These are phyloP conservation scores for Funneliformis caledonium DNA, from an alignment of 371 early-diverging fungal genomes.

Conservation along the genomic window DNA sequence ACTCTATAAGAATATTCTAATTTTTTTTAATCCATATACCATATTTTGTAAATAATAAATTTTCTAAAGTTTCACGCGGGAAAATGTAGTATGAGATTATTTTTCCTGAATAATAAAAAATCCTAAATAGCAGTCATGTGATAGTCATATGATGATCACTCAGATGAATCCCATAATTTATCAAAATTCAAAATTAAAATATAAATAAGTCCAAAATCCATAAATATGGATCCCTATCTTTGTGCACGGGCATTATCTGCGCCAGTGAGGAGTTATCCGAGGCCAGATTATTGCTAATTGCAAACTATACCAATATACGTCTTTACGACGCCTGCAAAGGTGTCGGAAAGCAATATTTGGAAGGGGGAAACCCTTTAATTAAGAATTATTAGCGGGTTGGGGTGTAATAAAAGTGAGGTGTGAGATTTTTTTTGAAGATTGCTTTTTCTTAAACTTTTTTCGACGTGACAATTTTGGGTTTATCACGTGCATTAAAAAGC, in stretches of 20 bases:
- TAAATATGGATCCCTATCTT: slow-evolving; percentile 46
- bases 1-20: neutral
- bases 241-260: slow-evolving; percentile 58
- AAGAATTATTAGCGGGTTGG: slow-evolving; percentile 13
- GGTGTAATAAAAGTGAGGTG: neutral
- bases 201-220: neutral
- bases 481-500: too few relatives aligned
- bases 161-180: neutral
- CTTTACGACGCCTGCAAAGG: slow-evolving; percentile 37
- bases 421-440: too few relatives aligned
- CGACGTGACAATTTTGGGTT: too few relatives aligned
- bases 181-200: neutral
- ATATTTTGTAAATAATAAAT: neutral
- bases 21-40: neutral
- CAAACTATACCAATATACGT: slow-evolving; percentile 57
- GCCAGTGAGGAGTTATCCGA: slow-evolving; percentile 58
- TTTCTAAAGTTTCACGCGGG: neutral
- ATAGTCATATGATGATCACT: neutral
- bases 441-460: too few relatives aligned
- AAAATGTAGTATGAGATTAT: neutral
- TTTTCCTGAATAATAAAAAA: too few relatives aligned
- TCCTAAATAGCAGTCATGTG: neutral
- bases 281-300: slow-evolving; percentile 57
- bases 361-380: slow-evolving; percentile 40
- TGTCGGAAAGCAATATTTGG: slow-evolving; percentile 55